These are phyloP conservation scores for Rhizopus delemar DNA, from an alignment of 371 early-diverging fungal species.

Conservation along the genomic window DNA sequence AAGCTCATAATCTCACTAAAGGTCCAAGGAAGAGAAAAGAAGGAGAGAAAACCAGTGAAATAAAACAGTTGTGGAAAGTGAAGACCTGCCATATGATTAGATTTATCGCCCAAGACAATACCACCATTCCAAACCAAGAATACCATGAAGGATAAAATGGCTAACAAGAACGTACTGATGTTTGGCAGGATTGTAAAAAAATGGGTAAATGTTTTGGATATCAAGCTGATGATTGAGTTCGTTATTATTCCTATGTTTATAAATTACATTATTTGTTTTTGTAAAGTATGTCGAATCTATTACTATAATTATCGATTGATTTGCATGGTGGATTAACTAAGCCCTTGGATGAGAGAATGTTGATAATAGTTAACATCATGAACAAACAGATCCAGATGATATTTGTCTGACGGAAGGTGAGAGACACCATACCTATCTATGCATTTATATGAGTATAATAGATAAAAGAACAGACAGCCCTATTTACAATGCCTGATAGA, in stretches of 20 bases:
- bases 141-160: conserved; percentile 53
- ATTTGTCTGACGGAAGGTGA: conserved; percentile 92
- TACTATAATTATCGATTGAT: background rate
- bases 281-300: background rate
- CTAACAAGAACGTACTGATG: conserved; percentile 38
- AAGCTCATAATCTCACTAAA: background rate
- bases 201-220: conserved; percentile 13
- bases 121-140: conserved; percentile 84
- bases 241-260: conserved; percentile 6
- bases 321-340: background rate
- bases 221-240: conserved; percentile 11
- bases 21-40: conserved; percentile 44
- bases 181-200: conserved; percentile 13
- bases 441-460: background rate
- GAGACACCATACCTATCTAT: conserved; percentile 60
- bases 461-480: background rate
- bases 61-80: conserved; percentile 91
- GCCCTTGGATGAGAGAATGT: conserved; percentile 14
- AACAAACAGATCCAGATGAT: conserved; percentile 78
- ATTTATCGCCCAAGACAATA: conserved; percentile 86
- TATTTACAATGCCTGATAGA: conserved; percentile 59
- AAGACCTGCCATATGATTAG: conserved; percentile 79
- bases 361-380: conserved; percentile 45
- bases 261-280: background rate
- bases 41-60: conserved; percentile 68